Conservation (phyloP, 371 early-diverging fungal species). For the Fennellomyces sp. region DNA sequence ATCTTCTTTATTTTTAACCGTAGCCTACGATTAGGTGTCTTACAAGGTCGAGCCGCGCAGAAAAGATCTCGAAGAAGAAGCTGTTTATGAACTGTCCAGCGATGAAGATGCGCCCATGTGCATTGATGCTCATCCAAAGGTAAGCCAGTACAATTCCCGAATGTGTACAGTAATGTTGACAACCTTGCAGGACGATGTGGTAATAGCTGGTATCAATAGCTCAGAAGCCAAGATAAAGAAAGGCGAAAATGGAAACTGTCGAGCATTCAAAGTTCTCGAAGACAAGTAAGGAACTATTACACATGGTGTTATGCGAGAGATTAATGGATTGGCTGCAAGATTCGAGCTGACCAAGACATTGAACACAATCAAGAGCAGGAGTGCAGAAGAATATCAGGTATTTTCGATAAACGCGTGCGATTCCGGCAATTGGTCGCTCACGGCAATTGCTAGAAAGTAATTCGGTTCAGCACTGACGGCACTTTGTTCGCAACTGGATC, state of each 20-base stretch:
- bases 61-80: slow-evolving; percentile 51
- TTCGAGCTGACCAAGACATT: slow-evolving; percentile 23
- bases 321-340: not conserved
- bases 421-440: not conserved
- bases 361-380: slow-evolving; percentile 44
- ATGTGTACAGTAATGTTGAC: no score
- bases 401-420: not conserved
- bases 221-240: slow-evolving; percentile 46
- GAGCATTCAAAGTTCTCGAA: slow-evolving; percentile 54
- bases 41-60: slow-evolving; percentile 55
- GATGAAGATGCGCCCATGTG: slow-evolving; percentile 80
- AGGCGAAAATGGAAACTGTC: slow-evolving; percentile 65
- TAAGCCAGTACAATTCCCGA: slow-evolving; percentile 13
- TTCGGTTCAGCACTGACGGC: slow-evolving; percentile 59
- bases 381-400: slow-evolving; percentile 57
- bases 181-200: slow-evolving; percentile 11
- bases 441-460: slow-evolving; percentile 37
- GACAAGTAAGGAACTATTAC: slow-evolving; percentile 40
- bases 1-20: not conserved
- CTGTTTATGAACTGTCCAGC: slow-evolving; percentile 51
- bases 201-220: slow-evolving; percentile 66
- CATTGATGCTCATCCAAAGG: slow-evolving; percentile 65
- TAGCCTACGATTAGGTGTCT: slow-evolving; percentile 46
- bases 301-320: no score
- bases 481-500: slow-evolving; percentile 65